Evolutionary conservation across 345 rosid species (phyloP).

Genomic region (Geranium rotundifolium): DNA sequence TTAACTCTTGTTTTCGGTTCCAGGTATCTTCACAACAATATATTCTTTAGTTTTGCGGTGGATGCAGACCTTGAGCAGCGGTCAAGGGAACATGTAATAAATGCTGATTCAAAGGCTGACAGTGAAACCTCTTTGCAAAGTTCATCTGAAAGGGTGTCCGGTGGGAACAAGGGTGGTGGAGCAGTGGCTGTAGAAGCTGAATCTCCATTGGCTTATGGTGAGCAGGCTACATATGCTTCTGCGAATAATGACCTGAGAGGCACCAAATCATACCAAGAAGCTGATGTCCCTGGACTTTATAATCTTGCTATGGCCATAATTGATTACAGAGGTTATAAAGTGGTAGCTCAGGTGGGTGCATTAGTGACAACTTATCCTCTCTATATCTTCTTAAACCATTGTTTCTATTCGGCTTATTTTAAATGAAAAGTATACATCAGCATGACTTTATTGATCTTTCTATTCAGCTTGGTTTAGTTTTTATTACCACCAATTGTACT

Average conservation of each 20-base stretch:
- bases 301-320: constrained; percentile 98
- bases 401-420: no score
- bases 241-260: constrained; percentile 98
- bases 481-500: background rate
- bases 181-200: constrained; percentile 26
- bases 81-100: constrained; percentile 35
- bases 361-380: background rate
- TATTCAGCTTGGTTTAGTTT: background rate
- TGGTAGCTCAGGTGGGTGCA: constrained; percentile 91
- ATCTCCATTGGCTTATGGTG: constrained; percentile 65
- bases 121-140: constrained; percentile 8
- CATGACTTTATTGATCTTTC: background rate
- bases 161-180: constrained; percentile 27
- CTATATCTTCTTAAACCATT: no score
- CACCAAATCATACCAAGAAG: constrained; percentile 94
- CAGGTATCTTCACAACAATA: constrained; percentile 99
- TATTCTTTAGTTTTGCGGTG: constrained; percentile 98
- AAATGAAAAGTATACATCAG: no score
- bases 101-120: constrained; percentile 20
- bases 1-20: constrained; percentile 12
- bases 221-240: constrained; percentile 98
- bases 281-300: constrained; percentile 89
- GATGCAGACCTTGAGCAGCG: constrained; percentile 84
- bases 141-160: constrained; percentile 33
- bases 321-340: constrained; percentile 97